Conservation (phyloP, 441 rosid genomes). For the Bocquillonia castaneifolia region DNA sequence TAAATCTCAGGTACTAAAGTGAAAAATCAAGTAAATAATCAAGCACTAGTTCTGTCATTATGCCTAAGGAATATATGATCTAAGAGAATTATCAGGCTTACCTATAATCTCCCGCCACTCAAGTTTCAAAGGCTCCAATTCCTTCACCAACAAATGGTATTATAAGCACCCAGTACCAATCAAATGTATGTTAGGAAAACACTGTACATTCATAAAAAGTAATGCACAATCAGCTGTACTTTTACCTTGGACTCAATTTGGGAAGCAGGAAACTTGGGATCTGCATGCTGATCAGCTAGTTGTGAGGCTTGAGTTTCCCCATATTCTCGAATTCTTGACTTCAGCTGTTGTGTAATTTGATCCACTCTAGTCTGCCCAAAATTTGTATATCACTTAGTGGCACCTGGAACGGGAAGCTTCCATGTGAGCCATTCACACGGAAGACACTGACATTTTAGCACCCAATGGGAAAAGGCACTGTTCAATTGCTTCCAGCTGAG, state of each 20-base stretch:
- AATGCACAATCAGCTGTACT: conserved; percentile 11
- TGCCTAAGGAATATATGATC: neutral
- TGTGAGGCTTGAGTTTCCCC: conserved; percentile 30
- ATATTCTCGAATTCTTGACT: conserved; percentile 45
- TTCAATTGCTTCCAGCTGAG: conserved; percentile 38
- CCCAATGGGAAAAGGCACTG: conserved; percentile 36
- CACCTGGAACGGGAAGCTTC: conserved; percentile 66
- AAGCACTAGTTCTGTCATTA: neutral
- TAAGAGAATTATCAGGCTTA: conserved; percentile 24
- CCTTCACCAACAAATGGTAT: conserved; percentile 41
- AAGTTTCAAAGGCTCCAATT: conserved; percentile 51
- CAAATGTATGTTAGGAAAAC: conserved; percentile 6
- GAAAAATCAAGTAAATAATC: neutral
- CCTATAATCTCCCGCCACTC: conserved; percentile 81
- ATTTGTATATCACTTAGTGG: conserved; percentile 63
- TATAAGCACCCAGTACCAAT: conserved; percentile 18
- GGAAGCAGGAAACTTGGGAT: conserved; percentile 29
- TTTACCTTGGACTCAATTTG: conserved; percentile 36
- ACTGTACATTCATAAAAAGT: conserved; percentile 3
- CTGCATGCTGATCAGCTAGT: conserved; percentile 29
- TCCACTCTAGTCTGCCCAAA: conserved; percentile 92
- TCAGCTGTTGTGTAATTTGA: conserved; percentile 62
- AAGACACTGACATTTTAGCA: conserved; percentile 43
- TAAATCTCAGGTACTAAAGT: neutral
- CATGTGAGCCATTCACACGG: conserved; percentile 54